phyloP scores from a whole-genome alignment of 1,284 basidiomycete genomes.

The Cutaneotrichosporon cutaneum region DNA sequence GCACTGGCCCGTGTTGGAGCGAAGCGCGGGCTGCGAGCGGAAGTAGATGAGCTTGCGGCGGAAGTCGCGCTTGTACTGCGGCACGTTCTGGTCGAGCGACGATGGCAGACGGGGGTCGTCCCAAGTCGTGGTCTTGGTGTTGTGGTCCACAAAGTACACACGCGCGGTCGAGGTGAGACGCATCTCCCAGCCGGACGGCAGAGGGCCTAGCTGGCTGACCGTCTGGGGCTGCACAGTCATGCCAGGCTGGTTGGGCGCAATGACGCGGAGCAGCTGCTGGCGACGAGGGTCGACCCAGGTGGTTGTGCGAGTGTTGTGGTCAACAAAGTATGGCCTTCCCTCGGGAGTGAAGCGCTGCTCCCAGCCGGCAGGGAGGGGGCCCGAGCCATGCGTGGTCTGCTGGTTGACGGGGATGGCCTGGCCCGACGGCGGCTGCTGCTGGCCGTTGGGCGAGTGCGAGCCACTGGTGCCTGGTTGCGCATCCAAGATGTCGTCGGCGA shows the following conservation, averaged over 20 bases:
- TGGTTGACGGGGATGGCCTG: slow-evolving; percentile 43
- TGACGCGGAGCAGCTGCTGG: slow-evolving; percentile 77
- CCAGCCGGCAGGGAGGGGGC: slow-evolving; percentile 91
- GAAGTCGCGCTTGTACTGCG: slow-evolving; percentile 99
- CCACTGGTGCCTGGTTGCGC: slow-evolving; percentile 41
- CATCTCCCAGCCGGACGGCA: slow-evolving; percentile 98
- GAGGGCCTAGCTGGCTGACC: slow-evolving; percentile 85
- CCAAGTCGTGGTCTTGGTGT: slow-evolving; percentile 90
- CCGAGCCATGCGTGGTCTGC: slow-evolving; percentile 73
- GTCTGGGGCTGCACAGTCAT: slow-evolving; percentile 72
- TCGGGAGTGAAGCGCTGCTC: slow-evolving; percentile 98
- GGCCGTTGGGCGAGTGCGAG: slow-evolving; percentile 27
- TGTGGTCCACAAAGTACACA: slow-evolving; percentile 96
- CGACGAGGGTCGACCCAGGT: slow-evolving; percentile 98
- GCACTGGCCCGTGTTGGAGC: slow-evolving; percentile 84
- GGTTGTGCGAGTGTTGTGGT: slow-evolving; percentile 92
- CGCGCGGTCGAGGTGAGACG: slow-evolving; percentile 86
- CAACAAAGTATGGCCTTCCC: slow-evolving; percentile 95
- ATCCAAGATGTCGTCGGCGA: slow-evolving; percentile 77
- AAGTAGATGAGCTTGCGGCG: slow-evolving; percentile 98
- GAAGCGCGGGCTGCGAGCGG: slow-evolving; percentile 92
- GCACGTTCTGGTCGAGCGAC: slow-evolving; percentile 76
- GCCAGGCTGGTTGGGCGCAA: slow-evolving; percentile 79
- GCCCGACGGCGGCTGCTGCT: slow-evolving; percentile 2
- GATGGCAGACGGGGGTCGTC: slow-evolving; percentile 85